Evolutionary conservation across 1,139 yeast species (phyloP), one percentile per base, ranked within the genome.

Genomic region (Zygoascus hellenicus): DNA sequence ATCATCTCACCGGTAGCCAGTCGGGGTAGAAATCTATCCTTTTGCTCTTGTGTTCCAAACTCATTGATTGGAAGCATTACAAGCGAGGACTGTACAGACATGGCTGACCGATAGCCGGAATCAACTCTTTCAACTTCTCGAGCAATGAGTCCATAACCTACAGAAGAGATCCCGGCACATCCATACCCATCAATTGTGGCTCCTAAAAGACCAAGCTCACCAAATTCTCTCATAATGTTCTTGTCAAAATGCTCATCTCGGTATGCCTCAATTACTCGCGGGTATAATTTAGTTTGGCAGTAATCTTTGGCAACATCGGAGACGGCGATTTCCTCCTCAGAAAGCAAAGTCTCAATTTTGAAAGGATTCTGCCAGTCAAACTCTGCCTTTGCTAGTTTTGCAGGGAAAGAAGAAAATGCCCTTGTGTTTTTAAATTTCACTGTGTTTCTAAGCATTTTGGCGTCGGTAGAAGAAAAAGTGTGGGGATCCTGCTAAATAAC

Each of bases 71-170:
- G 74, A 43, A 62, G 69, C 75, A 70, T 70, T 29, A 70, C 75
- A 34, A 70, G 61, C 13, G 74, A 69, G n/a, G 72, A 67, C 57
- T 71, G 75, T 14, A 70, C 75, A 46, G 70, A 64, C 70, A 70
- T 68, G 41, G 75, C 74, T 10, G 73, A 68, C 40, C 75, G 60
- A 59, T 60, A 70, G 6, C 75, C 75, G 2, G 74, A 70, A 48
- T 71, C 75, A 10, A 71, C 71, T 28, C 70, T 59, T 56, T 71
- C 75, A 13, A 70, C 74, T 49, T 70, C 75, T 40, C 74, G 64
- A 29, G 75, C 73, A 49, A 70, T 63, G 32, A 70, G 57, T 3
- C 75, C 75, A 51, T 71, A 70, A 6, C 72, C 71, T 7, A 67
- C 71, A 9, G 69, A 62, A 38, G 68, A 62, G 13, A 65, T 69